Conservation (phyloP, 495 filamentous ascomycete genomes). For the Podospora bellae-mahoneyi region DNA sequence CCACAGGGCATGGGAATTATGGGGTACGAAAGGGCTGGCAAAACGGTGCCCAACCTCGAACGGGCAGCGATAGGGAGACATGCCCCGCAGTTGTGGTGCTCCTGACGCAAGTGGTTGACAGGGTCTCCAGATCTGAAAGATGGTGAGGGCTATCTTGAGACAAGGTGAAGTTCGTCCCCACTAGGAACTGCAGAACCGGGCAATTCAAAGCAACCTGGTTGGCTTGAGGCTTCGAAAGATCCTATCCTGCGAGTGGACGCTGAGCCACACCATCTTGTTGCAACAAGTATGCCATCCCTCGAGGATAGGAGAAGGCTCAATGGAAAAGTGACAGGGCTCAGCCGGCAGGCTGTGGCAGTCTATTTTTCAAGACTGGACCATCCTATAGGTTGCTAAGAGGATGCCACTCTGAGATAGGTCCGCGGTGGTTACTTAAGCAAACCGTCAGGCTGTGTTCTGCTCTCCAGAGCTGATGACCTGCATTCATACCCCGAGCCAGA, state of each 20-base stretch:
- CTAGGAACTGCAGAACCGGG: not conserved
- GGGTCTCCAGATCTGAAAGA: not conserved
- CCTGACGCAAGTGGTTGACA: conserved; percentile 9
- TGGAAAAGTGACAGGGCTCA: conserved; percentile 3
- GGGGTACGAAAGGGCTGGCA: conserved; percentile 10
- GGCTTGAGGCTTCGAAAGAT: not conserved
- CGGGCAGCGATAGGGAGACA: conserved; percentile 1
- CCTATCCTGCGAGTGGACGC: too few relatives aligned
- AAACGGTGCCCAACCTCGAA: conserved; percentile 22
- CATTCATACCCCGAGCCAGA: not conserved
- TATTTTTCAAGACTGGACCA: conserved; percentile 2
- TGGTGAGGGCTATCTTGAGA: not conserved
- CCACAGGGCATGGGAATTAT: conserved; percentile 7
- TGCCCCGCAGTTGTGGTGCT: conserved; percentile 16
- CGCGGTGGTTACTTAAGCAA: not conserved
- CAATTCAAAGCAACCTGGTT: not conserved
- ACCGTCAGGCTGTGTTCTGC: not conserved
- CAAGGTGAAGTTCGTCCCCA: not conserved
- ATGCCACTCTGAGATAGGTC: conserved; percentile 16
- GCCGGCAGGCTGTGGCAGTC: conserved; percentile 7
- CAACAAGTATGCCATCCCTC: not conserved
- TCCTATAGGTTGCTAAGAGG: conserved; percentile 1
- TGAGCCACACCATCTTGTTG: not conserved
- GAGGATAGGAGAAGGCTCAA: not conserved
- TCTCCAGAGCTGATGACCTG: not conserved